phyloP scores from a whole-genome alignment of 257 asterid genomes.

The Solanum bulbocastanum region DNA sequence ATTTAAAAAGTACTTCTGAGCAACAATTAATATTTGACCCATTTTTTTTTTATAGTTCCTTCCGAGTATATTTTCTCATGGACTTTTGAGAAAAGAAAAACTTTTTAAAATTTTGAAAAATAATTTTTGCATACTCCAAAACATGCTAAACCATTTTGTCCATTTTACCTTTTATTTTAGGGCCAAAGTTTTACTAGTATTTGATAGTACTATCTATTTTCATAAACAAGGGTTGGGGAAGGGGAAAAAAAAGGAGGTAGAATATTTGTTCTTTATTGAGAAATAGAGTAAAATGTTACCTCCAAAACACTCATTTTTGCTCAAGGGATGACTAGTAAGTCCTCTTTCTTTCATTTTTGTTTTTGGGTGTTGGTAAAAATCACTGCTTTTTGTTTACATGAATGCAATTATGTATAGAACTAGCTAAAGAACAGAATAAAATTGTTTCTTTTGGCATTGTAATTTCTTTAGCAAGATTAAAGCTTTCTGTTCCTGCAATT shows the following conservation, averaged over 20 bases:
- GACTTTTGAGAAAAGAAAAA: not conserved
- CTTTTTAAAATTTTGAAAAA: too few species aligned
- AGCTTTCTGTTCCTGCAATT: not conserved
- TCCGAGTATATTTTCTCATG: not conserved
- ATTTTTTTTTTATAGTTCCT: too few species aligned
- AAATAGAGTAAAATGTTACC: not conserved
- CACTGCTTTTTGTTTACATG: not conserved
- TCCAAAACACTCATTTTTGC: not conserved
- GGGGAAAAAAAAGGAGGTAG: not conserved
- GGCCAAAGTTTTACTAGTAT: not conserved
- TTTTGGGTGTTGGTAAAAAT: not conserved
- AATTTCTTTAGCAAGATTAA: not conserved
- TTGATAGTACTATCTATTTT: too few species aligned
- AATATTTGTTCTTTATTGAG: not conserved
- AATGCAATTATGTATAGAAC: not conserved
- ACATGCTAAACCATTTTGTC: not conserved
- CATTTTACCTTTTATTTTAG: not conserved
- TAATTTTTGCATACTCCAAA: not conserved
- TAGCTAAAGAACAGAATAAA: not conserved
- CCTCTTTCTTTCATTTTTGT: not conserved
- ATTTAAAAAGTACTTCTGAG: not conserved
- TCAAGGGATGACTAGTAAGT: not conserved
- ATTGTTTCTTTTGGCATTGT: not conserved
- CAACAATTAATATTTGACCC: not conserved
- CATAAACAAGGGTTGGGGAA: not conserved